Conservation (phyloP, 495 filamentous ascomycete species). For the Aspergillus bridgeri region DNA sequence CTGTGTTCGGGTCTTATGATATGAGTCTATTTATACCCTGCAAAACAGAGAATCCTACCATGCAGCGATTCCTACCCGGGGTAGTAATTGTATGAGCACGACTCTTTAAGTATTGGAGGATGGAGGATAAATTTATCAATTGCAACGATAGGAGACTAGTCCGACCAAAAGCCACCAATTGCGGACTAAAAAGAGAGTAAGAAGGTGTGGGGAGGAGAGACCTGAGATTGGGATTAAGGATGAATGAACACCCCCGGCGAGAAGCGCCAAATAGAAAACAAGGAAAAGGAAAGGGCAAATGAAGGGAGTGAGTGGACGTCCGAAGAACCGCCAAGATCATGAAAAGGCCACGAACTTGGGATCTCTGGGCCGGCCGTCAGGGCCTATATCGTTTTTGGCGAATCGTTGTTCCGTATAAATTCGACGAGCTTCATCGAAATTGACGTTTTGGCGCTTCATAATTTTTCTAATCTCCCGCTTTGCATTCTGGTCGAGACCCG, state of each 20-base stretch:
- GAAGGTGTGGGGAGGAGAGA: background rate
- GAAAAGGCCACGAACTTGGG: slow-evolving; percentile 95
- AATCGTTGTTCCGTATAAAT: slow-evolving; percentile 83
- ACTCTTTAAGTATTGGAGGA: background rate
- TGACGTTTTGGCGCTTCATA: slow-evolving; percentile 74
- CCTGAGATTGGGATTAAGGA: background rate
- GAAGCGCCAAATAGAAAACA: background rate
- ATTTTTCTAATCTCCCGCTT: slow-evolving; percentile 81
- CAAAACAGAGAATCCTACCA: background rate
- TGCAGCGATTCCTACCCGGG: background rate
- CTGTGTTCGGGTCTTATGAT: background rate
- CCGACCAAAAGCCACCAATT: background rate
- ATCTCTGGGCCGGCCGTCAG: slow-evolving; percentile 85
- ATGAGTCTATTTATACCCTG: background rate
- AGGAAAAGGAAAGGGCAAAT: background rate
- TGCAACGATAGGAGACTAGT: background rate
- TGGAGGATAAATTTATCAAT: background rate
- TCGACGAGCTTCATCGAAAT: slow-evolving; percentile 87
- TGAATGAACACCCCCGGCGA: background rate
- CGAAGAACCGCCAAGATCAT: slow-evolving; percentile 30
- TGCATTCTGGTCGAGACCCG: slow-evolving; percentile 71
- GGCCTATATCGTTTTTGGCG: slow-evolving; percentile 77
- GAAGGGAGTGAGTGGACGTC: background rate
- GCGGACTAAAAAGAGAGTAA: background rate
- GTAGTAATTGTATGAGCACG: background rate